phyloP scores from a whole-genome alignment of 305 asterid species.

The Striga hermonthica region DNA sequence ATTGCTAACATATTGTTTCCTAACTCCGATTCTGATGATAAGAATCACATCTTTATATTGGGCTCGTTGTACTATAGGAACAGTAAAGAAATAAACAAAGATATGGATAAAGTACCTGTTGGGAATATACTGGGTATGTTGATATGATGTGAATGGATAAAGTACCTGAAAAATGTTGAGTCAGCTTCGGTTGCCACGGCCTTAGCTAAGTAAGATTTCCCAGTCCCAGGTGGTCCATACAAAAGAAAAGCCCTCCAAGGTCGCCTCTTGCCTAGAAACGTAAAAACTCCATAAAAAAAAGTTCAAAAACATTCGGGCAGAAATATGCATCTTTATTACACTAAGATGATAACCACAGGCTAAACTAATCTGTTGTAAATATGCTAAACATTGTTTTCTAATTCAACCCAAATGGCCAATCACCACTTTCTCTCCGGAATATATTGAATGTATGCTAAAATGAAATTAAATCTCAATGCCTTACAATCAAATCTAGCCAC shows the following conservation, averaged over 20 bases:
- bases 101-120: constrained; percentile 48
- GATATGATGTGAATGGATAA: too few relatives aligned
- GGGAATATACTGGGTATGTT: too few relatives aligned
- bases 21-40: background rate
- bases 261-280: constrained; percentile 75
- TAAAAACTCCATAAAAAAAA: constrained; percentile 15
- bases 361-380: too few relatives aligned
- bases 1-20: background rate
- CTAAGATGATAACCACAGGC: background rate
- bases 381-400: background rate
- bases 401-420: too few relatives aligned
- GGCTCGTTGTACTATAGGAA: background rate
- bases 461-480: constrained; percentile 6
- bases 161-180: constrained; percentile 90
- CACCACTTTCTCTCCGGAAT: too few relatives aligned
- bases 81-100: too few relatives aligned
- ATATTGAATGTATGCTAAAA: too few relatives aligned
- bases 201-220: constrained; percentile 95
- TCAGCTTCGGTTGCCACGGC: constrained; percentile 99
- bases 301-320: background rate
- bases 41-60: background rate
- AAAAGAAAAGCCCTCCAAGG: constrained; percentile 99
- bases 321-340: background rate
- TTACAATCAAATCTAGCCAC: background rate
- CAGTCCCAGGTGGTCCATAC: constrained; percentile 99